phyloP scores from a whole-genome alignment of 192 early-diverging fungal species.

The Dimargaris verticillata region DNA sequence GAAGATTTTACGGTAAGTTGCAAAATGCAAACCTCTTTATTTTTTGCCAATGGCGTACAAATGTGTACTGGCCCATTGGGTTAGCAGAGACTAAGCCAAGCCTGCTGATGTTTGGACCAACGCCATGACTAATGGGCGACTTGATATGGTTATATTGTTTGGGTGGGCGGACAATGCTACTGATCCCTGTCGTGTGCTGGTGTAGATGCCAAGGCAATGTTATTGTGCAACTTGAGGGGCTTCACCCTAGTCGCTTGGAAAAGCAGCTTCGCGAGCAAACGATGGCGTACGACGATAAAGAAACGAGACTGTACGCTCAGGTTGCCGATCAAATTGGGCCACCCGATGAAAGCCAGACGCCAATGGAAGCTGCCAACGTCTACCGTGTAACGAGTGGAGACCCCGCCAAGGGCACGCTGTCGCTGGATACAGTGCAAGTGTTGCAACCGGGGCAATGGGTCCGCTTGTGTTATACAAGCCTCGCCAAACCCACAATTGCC shows the following conservation, averaged over 20 bases:
- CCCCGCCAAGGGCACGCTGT: not conserved
- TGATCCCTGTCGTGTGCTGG: too few species aligned
- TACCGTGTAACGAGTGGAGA: not conserved
- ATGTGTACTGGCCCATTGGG: too few species aligned
- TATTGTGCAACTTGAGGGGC: not conserved
- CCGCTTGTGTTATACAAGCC: not conserved
- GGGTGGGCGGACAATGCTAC: too few species aligned
- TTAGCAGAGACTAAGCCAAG: too few species aligned
- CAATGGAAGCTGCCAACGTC: not conserved
- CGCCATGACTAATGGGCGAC: too few species aligned
- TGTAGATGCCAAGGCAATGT: conserved; percentile 1
- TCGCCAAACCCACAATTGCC: not conserved
- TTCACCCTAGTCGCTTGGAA: not conserved
- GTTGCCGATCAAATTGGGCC: not conserved
- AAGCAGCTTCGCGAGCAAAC: not conserved
- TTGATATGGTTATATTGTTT: too few species aligned
- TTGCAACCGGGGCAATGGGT: not conserved
- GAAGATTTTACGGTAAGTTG: not conserved
- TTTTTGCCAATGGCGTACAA: too few species aligned
- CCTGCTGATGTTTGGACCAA: too few species aligned
- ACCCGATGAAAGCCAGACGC: not conserved
- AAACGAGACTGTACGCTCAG: not conserved
- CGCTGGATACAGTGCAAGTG: not conserved
- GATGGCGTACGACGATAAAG: not conserved
- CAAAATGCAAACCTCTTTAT: too few species aligned